Evolutionary conservation across 345 rosid genomes (phyloP).

Genomic region (Stellera chamaejasme): DNA sequence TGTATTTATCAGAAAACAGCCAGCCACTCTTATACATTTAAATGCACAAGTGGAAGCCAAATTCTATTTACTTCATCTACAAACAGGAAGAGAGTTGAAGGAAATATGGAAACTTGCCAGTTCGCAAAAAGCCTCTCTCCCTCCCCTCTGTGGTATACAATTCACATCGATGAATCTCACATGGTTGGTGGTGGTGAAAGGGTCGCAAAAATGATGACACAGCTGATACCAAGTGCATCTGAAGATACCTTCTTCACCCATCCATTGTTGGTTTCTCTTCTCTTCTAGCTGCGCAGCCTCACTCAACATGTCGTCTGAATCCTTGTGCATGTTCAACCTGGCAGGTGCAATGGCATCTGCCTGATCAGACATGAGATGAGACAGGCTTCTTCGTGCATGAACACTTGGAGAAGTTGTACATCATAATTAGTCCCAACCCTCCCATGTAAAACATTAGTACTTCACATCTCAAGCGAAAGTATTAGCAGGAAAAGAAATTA

Average conservation of each 20-base stretch:
- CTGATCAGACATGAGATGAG: slow-evolving; percentile 66
- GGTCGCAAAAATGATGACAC: slow-evolving; percentile 17
- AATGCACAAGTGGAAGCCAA: background rate
- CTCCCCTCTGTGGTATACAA: slow-evolving; percentile 23
- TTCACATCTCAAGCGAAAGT: too few species aligned
- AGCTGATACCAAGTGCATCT: background rate
- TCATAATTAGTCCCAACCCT: too few species aligned
- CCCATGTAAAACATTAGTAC: too few species aligned
- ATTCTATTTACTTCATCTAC: slow-evolving; percentile 16
- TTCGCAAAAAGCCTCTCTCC: slow-evolving; percentile 5
- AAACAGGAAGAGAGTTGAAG: too few species aligned
- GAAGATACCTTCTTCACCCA: slow-evolving; percentile 32
- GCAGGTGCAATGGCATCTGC: slow-evolving; percentile 85
- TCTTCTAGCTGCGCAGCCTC: slow-evolving; percentile 73
- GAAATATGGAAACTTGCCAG: slow-evolving; percentile 5
- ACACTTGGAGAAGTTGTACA: slow-evolving; percentile 88
- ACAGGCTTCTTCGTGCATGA: slow-evolving; percentile 68
- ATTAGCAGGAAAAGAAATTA: too few species aligned
- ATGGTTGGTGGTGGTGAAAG: slow-evolving; percentile 17
- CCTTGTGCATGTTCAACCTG: slow-evolving; percentile 81
- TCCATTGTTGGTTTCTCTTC: slow-evolving; percentile 50
- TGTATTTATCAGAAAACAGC: too few species aligned
- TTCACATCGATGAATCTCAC: slow-evolving; percentile 22
- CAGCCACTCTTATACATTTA: too few species aligned
- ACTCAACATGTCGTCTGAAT: slow-evolving; percentile 67